Evolutionary conservation across 1,284 basidiomycete genomes (phyloP).

Genomic region (Pterulicium gracile): DNA sequence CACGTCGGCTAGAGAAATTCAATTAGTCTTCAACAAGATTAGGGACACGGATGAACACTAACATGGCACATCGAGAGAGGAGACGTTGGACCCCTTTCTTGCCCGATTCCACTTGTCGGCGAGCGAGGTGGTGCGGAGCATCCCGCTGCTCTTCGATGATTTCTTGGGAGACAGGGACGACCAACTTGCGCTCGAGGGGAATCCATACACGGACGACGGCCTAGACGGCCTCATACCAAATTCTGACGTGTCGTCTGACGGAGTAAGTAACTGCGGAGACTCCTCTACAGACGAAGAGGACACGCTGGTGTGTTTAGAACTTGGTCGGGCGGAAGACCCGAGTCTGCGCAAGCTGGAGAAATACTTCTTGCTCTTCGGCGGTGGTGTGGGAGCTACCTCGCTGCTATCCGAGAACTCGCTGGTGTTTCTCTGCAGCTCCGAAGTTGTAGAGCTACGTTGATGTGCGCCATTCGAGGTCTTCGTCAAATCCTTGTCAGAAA

Average conservation of each 20-base stretch:
- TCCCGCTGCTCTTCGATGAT: not conserved
- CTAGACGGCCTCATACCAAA: not conserved
- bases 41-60: not conserved
- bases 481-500: not conserved
- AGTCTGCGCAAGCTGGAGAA: not conserved
- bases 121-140: not conserved
- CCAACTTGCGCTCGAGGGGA: not conserved
- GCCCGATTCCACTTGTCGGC: not conserved
- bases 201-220: not conserved
- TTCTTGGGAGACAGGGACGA: not conserved
- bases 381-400: not conserved
- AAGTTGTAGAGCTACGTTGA: no score
- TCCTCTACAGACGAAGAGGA: not conserved
- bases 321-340: not conserved
- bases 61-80: not conserved
- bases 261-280: not conserved
- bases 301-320: not conserved
- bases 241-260: not conserved
- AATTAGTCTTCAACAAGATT: not conserved
- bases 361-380: constrained; percentile 1
- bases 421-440: no score
- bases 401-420: no score
- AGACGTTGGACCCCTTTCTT: not conserved
- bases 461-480: not conserved
- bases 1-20: not conserved